Percentiles rank a stretch among this genome's conserved stretches.
These are phyloP conservation scores for Omphalea diandra DNA, from an alignment of 441 rosid genomes.

Conservation along the genomic window DNA sequence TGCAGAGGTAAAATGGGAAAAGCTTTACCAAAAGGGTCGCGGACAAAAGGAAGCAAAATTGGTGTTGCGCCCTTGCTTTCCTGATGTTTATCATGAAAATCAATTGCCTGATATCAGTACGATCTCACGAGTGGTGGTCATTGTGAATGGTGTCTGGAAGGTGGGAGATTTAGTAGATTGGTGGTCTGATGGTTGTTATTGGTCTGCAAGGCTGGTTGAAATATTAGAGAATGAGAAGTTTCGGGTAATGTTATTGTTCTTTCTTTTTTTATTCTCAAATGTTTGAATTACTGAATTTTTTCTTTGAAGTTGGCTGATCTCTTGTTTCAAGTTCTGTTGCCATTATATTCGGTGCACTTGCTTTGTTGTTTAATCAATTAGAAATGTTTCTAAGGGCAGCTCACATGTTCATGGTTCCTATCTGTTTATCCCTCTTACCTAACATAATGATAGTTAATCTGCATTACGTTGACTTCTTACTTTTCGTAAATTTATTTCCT, in stretches of 20 bases:
- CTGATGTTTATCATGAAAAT: slow-evolving; percentile 40
- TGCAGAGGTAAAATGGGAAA: slow-evolving; percentile 42
- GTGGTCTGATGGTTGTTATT: slow-evolving; percentile 62
- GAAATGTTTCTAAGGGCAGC: too few relatives aligned
- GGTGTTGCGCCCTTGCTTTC: slow-evolving; percentile 73
- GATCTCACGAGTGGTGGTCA: slow-evolving; percentile 40
- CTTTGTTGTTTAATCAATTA: background rate
- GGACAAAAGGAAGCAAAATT: slow-evolving; percentile 30
- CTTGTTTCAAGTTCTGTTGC: background rate
- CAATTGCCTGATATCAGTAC: slow-evolving; percentile 31
- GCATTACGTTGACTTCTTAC: background rate
- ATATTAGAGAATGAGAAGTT: slow-evolving; percentile 35
- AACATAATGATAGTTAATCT: background rate
- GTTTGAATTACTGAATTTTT: background rate
- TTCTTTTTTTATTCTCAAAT: slow-evolving; percentile 1
- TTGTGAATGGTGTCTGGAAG: slow-evolving; percentile 50
- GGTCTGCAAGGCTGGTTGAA: slow-evolving; percentile 60
- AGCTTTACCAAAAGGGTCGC: slow-evolving; percentile 39
- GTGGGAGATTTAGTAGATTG: slow-evolving; percentile 91
- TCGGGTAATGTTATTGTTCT: slow-evolving; percentile 40
- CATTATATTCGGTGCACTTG: background rate
- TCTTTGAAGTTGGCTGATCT: background rate
- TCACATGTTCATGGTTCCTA: background rate
- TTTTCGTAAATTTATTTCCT: too few relatives aligned
- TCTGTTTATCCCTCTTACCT: background rate